Base-by-base conservation (phyloP, 1,284 basidiomycete genomes). In the Trichosporon coremiiforme region DNA sequence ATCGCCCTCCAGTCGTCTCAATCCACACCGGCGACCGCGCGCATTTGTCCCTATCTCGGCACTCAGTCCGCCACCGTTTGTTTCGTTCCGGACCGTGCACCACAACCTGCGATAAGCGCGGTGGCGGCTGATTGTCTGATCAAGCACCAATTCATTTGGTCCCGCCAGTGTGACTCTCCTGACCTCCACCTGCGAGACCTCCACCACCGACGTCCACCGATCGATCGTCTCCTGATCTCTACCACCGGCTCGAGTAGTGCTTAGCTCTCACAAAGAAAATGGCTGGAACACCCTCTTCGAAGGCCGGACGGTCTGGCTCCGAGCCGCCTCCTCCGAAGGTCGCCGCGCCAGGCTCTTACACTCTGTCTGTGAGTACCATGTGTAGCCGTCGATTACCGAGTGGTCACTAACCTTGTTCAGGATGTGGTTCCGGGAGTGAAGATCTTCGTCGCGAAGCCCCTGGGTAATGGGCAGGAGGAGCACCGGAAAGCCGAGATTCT, bases 401-500 rank as follows among this genome's bases (percentile, higher is more conserved):
- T 3, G 22, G 25, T 55, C 35, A 71, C 73, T 74, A 17, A 75
- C 74, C 41, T n/a, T 25, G 22, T 17, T 17, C 70, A 96, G 94
- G 90, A 89, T 53, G 89, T 98, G 74, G 88, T 89, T 70, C 91
- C 94, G 75, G 95, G 95, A 70, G 96, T 94, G 85, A 96, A 96
- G 86, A 88, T 98, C 80, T 94, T 90, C 84, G 92, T 95, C 74
- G 88, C 88, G 68, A 90, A 95, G 75, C 90, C 90, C 69, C 88
- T 88, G 41, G 84, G 89, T 47, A 89, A 90, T 75, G 91, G 90
- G 29, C 86, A 89, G 76, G 85, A 86, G 60, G 93, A 96, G 84
- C 92, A 96, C 78, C 90, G 95, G 68, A 89, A 94, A 70, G 95
- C 94, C 17, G 95, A 98, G 85, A 91, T 98, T 73, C 87, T 98